Percentiles rank a stretch among this genome's conserved stretches.
These are phyloP conservation scores for Trebouxia sp. DNA, from an alignment of 139 green algal species.

Conservation along the genomic window DNA sequence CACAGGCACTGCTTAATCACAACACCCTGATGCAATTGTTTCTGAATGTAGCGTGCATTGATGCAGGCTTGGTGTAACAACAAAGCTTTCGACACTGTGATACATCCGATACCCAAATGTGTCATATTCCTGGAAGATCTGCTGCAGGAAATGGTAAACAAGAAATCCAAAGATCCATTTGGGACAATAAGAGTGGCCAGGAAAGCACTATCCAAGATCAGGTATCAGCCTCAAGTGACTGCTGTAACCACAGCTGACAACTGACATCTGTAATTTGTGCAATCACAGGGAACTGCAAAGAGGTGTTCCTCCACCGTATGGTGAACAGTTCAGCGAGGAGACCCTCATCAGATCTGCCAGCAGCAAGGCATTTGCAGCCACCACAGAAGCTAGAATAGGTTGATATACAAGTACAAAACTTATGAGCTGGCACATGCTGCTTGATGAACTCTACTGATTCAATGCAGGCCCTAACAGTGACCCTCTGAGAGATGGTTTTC, in stretches of 20 bases:
- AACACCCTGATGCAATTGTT: not conserved
- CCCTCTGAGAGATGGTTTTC: not conserved
- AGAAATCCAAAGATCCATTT: not conserved
- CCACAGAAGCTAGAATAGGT: slow-evolving; percentile 1
- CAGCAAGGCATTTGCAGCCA: slow-evolving; percentile 9
- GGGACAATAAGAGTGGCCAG: not conserved
- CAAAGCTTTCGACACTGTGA: not conserved
- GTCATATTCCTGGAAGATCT: not conserved
- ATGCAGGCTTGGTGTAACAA: slow-evolving; percentile 1
- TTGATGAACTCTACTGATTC: not conserved
- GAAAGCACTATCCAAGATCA: slow-evolving; percentile 4
- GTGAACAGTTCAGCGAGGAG: not conserved
- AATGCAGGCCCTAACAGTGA: not conserved
- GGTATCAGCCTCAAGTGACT: not conserved
- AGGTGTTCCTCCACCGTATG: too few relatives aligned
- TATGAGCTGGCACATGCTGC: not conserved
- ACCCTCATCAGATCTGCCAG: too few relatives aligned
- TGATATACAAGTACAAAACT: not conserved
- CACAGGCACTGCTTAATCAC: not conserved
- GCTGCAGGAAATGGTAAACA: not conserved
- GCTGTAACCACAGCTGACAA: too few relatives aligned
- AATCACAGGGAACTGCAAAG: too few relatives aligned
- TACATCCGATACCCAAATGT: not conserved
- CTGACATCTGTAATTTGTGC: too few relatives aligned
- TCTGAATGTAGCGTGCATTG: not conserved